phyloP scores from a whole-genome alignment of 768 basidiomycete genomes.

The Boletus vinaceobasis region DNA sequence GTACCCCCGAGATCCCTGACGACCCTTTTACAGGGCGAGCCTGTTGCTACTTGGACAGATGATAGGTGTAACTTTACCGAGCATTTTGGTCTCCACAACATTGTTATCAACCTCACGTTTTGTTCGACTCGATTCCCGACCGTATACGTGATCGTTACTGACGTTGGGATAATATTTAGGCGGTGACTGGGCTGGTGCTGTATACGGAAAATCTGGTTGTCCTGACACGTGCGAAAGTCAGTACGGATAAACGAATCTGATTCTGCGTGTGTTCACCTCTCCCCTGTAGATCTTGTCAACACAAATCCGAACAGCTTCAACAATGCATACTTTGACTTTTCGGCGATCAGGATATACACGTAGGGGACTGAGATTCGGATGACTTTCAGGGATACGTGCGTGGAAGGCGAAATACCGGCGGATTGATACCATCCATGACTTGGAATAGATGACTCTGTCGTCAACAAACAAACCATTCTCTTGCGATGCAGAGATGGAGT shows the following conservation, averaged over 20 bases:
- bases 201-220: conserved; percentile 48
- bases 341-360: conserved; percentile 52
- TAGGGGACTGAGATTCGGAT: conserved; percentile 14
- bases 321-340: conserved; percentile 71
- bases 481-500: not conserved
- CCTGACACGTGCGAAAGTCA: conserved; percentile 51
- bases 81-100: conserved; percentile 34
- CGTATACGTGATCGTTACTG: not conserved
- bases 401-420: not conserved
- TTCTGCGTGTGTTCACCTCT: not conserved
- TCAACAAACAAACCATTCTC: not conserved
- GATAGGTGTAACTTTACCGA: conserved; percentile 35
- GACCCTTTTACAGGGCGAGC: conserved; percentile 24
- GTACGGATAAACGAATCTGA: conserved; percentile 19
- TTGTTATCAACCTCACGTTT: conserved; percentile 51
- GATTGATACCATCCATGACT: conserved; percentile 8
- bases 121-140: conserved; percentile 40
- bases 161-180: conserved; percentile 33
- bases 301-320: conserved; percentile 59
- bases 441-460: not conserved
- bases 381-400: not conserved
- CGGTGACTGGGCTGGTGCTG: conserved; percentile 56
- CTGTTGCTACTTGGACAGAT: conserved; percentile 34
- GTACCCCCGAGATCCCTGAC: not conserved
- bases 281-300: conserved; percentile 35